Percentiles rank a stretch among this genome's conserved stretches.
phyloP scores from a whole-genome alignment of 495 filamentous ascomycete genomes.

The Penicillium canariense region DNA sequence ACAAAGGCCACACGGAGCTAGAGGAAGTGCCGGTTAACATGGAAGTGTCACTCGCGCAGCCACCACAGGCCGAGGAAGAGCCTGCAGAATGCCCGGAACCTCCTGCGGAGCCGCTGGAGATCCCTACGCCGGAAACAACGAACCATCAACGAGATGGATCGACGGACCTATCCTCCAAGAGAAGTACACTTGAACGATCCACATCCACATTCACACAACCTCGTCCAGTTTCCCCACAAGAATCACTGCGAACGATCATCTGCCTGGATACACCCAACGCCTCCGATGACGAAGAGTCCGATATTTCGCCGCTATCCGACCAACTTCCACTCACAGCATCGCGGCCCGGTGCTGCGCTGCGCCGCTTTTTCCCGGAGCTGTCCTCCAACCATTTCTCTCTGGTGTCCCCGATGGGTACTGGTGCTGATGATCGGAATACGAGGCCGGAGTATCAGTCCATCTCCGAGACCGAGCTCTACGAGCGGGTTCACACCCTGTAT shows the following conservation, averaged over 20 bases:
- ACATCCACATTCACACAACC: too few species aligned
- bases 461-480: conserved; percentile 19
- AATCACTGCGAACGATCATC: conserved; percentile 12
- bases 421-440: conserved; percentile 3
- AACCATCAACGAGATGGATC: background rate
- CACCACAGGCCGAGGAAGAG: background rate
- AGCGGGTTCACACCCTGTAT: conserved; percentile 21
- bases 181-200: background rate
- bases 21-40: background rate
- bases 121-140: background rate
- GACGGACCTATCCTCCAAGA: background rate
- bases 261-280: conserved; percentile 16
- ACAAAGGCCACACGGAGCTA: background rate
- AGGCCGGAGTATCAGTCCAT: conserved; percentile 6
- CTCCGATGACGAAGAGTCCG: conserved; percentile 22
- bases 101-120: background rate
- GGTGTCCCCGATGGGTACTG: conserved; percentile 19
- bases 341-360: conserved; percentile 11
- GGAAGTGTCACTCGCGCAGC: background rate
- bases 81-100: background rate
- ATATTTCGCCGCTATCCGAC: conserved; percentile 33
- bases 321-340: conserved; percentile 7
- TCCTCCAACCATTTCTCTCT: conserved; percentile 27
- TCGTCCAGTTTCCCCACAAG: conserved; percentile 12
- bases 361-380: conserved; percentile 36